phyloP scores from a whole-genome alignment of 192 early-diverging fungal genomes.

The Spinellus fusiger region DNA sequence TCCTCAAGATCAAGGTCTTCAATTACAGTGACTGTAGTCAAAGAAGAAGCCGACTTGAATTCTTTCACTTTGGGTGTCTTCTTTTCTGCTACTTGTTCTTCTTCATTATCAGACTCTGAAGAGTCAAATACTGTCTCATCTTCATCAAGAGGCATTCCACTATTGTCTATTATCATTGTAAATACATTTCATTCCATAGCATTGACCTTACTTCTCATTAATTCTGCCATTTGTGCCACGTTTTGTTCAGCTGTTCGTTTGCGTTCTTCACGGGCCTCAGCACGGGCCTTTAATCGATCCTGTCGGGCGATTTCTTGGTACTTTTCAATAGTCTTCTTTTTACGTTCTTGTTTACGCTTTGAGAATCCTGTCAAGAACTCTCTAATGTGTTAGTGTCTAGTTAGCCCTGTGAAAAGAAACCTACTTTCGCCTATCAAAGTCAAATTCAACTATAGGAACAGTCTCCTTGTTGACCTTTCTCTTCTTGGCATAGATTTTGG shows the following conservation, averaged over 20 bases:
- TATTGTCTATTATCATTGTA: neutral
- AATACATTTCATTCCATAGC: neutral
- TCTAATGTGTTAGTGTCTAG: constrained; percentile 19
- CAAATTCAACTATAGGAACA: constrained; percentile 58
- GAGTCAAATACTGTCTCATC: constrained; percentile 32
- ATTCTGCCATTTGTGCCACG: constrained; percentile 42
- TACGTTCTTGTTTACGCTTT: constrained; percentile 69
- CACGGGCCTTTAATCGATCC: constrained; percentile 47
- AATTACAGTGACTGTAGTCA: constrained; percentile 70
- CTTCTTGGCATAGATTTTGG: constrained; percentile 62
- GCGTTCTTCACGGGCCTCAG: constrained; percentile 48
- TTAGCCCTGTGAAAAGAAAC: neutral
- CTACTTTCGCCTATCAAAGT: constrained; percentile 56
- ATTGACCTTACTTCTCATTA: constrained; percentile 38
- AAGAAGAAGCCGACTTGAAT: constrained; percentile 44
- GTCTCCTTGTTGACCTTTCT: constrained; percentile 57
- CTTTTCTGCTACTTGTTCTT: constrained; percentile 7
- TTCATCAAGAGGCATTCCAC: constrained; percentile 25
- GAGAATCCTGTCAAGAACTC: constrained; percentile 74
- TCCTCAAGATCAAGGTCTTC: constrained; percentile 56
- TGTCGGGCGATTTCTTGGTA: constrained; percentile 44
- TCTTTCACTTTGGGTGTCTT: constrained; percentile 46
- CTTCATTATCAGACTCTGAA: constrained; percentile 20
- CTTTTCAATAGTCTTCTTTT: constrained; percentile 46
- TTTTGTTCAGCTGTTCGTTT: constrained; percentile 41